These are phyloP conservation scores for Striga hermonthica DNA, from an alignment of 305 asterid genomes.

Conservation along the genomic window DNA sequence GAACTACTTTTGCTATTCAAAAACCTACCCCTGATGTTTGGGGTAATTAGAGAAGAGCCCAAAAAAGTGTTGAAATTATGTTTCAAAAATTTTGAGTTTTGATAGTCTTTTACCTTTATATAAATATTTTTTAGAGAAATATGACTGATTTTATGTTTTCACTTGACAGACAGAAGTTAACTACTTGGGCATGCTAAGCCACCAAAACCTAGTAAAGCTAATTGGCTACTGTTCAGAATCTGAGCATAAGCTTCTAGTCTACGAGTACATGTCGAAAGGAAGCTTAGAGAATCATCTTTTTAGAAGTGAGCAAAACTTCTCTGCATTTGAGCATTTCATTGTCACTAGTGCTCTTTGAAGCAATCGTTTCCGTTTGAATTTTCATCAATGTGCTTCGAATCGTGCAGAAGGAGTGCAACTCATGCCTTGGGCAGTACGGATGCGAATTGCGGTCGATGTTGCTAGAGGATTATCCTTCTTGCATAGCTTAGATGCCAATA, in stretches of 20 bases:
- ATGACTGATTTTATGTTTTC: conserved; percentile 15
- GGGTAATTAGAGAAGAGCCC: background rate
- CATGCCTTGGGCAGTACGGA: conserved; percentile 69
- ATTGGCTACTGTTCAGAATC: conserved; percentile 69
- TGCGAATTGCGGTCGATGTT: conserved; percentile 65
- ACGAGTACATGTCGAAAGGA: conserved; percentile 80
- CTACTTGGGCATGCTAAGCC: conserved; percentile 60
- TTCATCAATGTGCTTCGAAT: background rate
- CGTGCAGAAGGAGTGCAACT: conserved; percentile 72
- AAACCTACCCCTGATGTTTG: background rate
- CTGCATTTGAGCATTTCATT: background rate
- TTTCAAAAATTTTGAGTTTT: too few species aligned
- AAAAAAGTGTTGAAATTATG: too few species aligned
- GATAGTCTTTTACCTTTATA: too few species aligned
- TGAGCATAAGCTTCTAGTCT: conserved; percentile 60
- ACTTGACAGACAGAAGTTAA: conserved; percentile 61
- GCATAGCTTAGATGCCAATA: conserved; percentile 66
- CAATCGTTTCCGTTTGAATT: background rate
- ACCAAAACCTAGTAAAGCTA: conserved; percentile 65
- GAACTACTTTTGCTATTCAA: background rate
- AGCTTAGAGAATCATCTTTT: conserved; percentile 80
- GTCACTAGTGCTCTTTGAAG: background rate
- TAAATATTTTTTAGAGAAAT: background rate
- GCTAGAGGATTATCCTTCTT: conserved; percentile 76
- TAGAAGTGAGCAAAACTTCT: conserved; percentile 46